These are phyloP conservation scores for Aureobasidium uvarum DNA, from an alignment of 2,329 filamentous ascomycete genomes.

Conservation along the genomic window DNA sequence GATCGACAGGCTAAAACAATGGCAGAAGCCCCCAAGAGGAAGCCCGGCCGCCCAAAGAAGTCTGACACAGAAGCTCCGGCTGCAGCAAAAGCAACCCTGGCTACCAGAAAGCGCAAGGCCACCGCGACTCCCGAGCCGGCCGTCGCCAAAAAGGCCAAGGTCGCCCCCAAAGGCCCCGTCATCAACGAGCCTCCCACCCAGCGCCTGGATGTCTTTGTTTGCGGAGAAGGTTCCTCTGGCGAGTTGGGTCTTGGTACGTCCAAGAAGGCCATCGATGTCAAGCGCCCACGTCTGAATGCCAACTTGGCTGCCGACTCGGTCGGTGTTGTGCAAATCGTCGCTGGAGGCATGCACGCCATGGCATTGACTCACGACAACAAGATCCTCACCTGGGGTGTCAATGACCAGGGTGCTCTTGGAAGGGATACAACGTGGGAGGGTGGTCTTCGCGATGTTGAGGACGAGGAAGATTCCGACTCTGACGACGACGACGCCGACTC, in stretches of 20 bases:
- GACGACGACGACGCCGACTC: conserved; percentile 59
- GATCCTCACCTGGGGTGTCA: conserved; percentile 84
- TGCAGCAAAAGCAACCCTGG: conserved; percentile 28
- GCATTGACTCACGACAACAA: conserved; percentile 77
- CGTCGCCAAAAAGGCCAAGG: conserved; percentile 32
- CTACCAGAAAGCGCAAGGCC: conserved; percentile 31
- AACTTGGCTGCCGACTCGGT: conserved; percentile 57
- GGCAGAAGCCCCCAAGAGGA: conserved; percentile 27
- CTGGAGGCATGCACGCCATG: conserved; percentile 78
- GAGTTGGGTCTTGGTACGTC: conserved; percentile 74
- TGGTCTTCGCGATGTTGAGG: conserved; percentile 57
- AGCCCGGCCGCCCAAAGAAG: conserved; percentile 26
- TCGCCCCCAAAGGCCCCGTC: conserved; percentile 36
- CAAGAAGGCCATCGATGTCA: conserved; percentile 67
- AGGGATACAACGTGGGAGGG: conserved; percentile 69
- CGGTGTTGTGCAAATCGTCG: conserved; percentile 71
- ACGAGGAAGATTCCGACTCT: conserved; percentile 56
- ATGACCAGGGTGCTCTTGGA: conserved; percentile 78
- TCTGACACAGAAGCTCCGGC: conserved; percentile 24
- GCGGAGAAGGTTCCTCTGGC: conserved; percentile 75
- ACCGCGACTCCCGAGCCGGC: conserved; percentile 31
- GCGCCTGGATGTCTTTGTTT: conserved; percentile 72
- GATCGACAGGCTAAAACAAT: conserved; percentile 27
- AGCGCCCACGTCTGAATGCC: conserved; percentile 68
- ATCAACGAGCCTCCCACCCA: conserved; percentile 65